Evolutionary conservation across 2,329 filamentous ascomycete species (phyloP), one percentile per base, ranked within the genome.

Genomic region (Apiospora phragmitis): DNA sequence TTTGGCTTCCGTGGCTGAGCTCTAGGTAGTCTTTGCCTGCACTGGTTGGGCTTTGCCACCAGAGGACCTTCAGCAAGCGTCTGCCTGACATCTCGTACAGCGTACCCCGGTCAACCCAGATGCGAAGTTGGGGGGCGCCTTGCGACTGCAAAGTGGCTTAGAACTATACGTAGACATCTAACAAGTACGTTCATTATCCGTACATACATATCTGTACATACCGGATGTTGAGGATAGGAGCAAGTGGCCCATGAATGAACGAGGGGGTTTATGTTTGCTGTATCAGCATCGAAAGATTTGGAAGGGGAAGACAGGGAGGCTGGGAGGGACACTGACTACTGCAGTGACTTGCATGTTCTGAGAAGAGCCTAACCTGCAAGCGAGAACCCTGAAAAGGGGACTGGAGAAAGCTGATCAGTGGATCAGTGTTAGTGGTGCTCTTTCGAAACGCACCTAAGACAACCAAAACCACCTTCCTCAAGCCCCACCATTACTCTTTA

Each of bases 391-490:
- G 51, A 35, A 59, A 59, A 59, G 51, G 51, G 51, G 51, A 59
- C 51, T 59, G 51, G 29, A 59, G 51, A 59, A 59, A 9, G 51
- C 51, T 35, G 55, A 62, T 35, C 55, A 62, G 55, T 62, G 55
- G 29, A 62, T 62, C 55, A n/a, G 21, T 21, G 55, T 9, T 32
- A 12, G 55, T 38, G 18, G 51, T 59, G 55, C 55, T 62, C 32
- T 62, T 62, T 8, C 55, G 55, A 62, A 62, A 62, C 55, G 55
- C 55, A 62, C 55, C 55, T 38, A 62, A 62, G 55, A 62, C 55
- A 62, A 62, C 55, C 55, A 62, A 62, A 62, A 62, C 55, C 55
- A 21, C 55, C 55, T 62, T 62, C n/a, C n/a, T 38, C 32, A 62
- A 62, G 55, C 55, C 55, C 55, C 55, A 62, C 55, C 32, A 62